These are phyloP conservation scores for Aspergillus piperis DNA, from an alignment of 2,329 filamentous ascomycete species.

Conservation along the genomic window DNA sequence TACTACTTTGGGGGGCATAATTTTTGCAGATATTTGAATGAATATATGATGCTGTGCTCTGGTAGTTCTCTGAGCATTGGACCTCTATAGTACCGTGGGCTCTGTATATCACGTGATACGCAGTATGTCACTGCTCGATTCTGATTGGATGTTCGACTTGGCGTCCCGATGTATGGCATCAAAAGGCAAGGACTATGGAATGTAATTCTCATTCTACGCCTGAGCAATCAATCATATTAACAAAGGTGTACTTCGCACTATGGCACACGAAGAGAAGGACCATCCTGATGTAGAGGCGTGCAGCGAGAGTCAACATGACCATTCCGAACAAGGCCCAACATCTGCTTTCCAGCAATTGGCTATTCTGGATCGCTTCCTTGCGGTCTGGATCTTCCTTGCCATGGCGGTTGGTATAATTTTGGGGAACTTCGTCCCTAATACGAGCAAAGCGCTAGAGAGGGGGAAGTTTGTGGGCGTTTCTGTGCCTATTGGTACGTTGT, in stretches of 20 bases:
- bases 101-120: not conserved
- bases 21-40: too few relatives aligned
- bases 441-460: slow-evolving; percentile 62
- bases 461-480: slow-evolving; percentile 72
- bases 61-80: too few relatives aligned
- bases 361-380: slow-evolving; percentile 25
- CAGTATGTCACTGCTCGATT: slow-evolving; percentile 11
- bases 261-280: slow-evolving; percentile 2
- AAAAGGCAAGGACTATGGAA: not conserved
- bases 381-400: slow-evolving; percentile 72
- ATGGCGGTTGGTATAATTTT: slow-evolving; percentile 74
- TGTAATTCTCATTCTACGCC: not conserved
- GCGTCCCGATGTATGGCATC: not conserved
- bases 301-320: not conserved
- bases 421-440: slow-evolving; percentile 69
- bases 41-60: too few relatives aligned
- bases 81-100: too few relatives aligned
- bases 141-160: slow-evolving; percentile 9
- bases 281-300: slow-evolving; percentile 15
- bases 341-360: slow-evolving; percentile 24
- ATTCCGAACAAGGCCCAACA: slow-evolving; percentile 8
- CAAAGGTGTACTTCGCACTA: not conserved
- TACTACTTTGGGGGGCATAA: too few relatives aligned
- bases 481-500: slow-evolving; percentile 60
- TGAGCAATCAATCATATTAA: too few relatives aligned